phyloP scores from a whole-genome alignment of 495 filamentous ascomycete species.

The Neurospora tetraspora region DNA sequence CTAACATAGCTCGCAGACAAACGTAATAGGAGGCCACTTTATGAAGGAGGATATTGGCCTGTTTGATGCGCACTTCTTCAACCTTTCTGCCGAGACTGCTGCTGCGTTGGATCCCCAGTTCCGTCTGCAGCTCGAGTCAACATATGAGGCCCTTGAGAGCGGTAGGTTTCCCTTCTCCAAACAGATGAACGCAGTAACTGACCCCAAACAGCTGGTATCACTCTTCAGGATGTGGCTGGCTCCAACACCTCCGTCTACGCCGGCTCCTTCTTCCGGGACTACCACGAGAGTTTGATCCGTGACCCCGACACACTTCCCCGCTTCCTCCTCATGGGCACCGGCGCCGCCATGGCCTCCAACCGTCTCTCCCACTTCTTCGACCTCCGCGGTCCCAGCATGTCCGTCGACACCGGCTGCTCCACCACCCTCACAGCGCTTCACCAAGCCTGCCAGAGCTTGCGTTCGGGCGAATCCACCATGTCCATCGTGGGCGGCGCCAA shows the following conservation, averaged over 20 bases:
- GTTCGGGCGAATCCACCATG: constrained; percentile 35
- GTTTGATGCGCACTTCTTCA: constrained; percentile 52
- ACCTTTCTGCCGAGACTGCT: constrained; percentile 47
- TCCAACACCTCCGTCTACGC: constrained; percentile 35
- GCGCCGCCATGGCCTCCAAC: constrained; percentile 39
- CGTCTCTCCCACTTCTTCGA: constrained; percentile 50
- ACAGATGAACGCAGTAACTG: neutral
- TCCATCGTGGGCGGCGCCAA: constrained; percentile 37
- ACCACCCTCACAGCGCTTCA: constrained; percentile 43
- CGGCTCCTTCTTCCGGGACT: constrained; percentile 35
- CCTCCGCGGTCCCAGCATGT: constrained; percentile 45
- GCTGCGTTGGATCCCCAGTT: constrained; percentile 36
- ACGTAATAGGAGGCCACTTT: constrained; percentile 33
- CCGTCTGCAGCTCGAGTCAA: constrained; percentile 45
- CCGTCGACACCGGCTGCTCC: constrained; percentile 52
- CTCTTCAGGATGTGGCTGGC: constrained; percentile 22
- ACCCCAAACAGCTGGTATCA: constrained; percentile 21
- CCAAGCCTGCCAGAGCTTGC: constrained; percentile 38
- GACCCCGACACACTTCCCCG: constrained; percentile 18
- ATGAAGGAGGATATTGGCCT: constrained; percentile 35
- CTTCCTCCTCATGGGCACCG: constrained; percentile 44
- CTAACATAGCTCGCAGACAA: constrained; percentile 10
- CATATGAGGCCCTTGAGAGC: constrained; percentile 51
- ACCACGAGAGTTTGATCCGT: constrained; percentile 30
- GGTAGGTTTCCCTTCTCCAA: constrained; percentile 14